Conservation (phyloP, 2,329 filamentous ascomycete species). For the Ascochyta koolunga region DNA sequence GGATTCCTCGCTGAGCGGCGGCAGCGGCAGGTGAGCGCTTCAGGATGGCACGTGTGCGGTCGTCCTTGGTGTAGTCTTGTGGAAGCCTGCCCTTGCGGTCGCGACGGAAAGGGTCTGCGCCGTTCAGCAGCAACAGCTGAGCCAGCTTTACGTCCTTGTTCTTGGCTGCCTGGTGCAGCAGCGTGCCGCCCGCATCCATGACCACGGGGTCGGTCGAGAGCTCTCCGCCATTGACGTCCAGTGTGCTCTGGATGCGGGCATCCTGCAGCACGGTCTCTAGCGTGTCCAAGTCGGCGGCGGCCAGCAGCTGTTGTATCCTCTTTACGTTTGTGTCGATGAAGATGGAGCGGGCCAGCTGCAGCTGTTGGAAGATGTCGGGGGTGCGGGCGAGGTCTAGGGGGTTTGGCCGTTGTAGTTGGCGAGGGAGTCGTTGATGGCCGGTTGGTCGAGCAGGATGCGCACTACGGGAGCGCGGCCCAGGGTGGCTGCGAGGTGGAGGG, state of each 20-base stretch:
- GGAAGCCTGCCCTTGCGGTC: constrained; percentile 95
- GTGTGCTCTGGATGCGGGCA: constrained; percentile 78
- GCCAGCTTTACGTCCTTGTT: constrained; percentile 87
- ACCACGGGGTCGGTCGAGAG: constrained; percentile 81
- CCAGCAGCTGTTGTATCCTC: constrained; percentile 81
- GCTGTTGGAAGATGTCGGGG: constrained; percentile 92
- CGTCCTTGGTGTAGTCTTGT: constrained; percentile 95
- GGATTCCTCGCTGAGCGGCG: constrained; percentile 90
- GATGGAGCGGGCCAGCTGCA: constrained; percentile 87
- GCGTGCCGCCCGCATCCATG: constrained; percentile 81
- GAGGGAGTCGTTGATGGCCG: constrained; percentile 85
- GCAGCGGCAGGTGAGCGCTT: constrained; percentile 95
- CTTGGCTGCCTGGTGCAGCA: constrained; percentile 91
- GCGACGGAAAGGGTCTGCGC: constrained; percentile 92
- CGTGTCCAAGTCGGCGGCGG: constrained; percentile 73
- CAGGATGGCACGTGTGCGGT: constrained; percentile 82
- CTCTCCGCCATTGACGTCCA: constrained; percentile 93
- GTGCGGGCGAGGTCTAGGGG: constrained; percentile 88
- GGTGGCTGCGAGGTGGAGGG: constrained; percentile 83
- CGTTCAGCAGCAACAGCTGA: constrained; percentile 87
- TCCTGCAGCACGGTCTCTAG: constrained; percentile 84
- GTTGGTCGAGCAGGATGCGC: constrained; percentile 79
- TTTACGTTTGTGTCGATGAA: constrained; percentile 87
- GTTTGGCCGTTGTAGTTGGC: constrained; percentile 84
- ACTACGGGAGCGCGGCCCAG: constrained; percentile 84